These are phyloP conservation scores for Mucor irregularis DNA, from an alignment of 371 early-diverging fungal species.

Conservation along the genomic window DNA sequence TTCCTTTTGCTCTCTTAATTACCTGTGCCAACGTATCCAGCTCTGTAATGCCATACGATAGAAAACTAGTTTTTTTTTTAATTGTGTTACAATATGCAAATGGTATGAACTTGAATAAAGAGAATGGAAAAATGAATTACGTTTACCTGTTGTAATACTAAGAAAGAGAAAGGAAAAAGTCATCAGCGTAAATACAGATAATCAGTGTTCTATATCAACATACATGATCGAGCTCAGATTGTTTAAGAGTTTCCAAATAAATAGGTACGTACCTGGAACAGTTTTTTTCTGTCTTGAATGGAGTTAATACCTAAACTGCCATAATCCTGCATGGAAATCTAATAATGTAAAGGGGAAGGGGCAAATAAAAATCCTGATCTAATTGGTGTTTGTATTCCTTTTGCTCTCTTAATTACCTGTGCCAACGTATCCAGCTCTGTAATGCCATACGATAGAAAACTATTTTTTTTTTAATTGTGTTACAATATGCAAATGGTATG, in stretches of 20 bases:
- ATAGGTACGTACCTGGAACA: slow-evolving; percentile 50
- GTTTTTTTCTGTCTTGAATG: slow-evolving; percentile 71
- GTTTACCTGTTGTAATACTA: slow-evolving; percentile 22
- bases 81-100: too few species aligned
- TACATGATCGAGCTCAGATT: slow-evolving; percentile 34
- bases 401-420: slow-evolving; percentile 26
- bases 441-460: slow-evolving; percentile 49
- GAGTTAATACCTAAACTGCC: slow-evolving; percentile 65
- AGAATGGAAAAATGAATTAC: too few species aligned
- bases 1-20: background rate
- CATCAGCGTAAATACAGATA: too few species aligned
- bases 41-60: slow-evolving; percentile 46
- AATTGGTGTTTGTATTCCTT: background rate
- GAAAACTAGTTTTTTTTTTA: too few species aligned
- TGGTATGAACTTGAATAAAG: too few species aligned
- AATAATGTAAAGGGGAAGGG: too few species aligned
- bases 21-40: slow-evolving; percentile 45
- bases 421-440: slow-evolving; percentile 42
- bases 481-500: too few species aligned
- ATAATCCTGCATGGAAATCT: slow-evolving; percentile 78
- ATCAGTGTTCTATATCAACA: too few species aligned
- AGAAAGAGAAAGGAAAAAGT: background rate
- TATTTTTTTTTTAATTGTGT: too few species aligned
- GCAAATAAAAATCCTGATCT: background rate
- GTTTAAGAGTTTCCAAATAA: slow-evolving; percentile 29